phyloP scores from a whole-genome alignment of 23 red algal genomes.

The Chondrus crispus region DNA sequence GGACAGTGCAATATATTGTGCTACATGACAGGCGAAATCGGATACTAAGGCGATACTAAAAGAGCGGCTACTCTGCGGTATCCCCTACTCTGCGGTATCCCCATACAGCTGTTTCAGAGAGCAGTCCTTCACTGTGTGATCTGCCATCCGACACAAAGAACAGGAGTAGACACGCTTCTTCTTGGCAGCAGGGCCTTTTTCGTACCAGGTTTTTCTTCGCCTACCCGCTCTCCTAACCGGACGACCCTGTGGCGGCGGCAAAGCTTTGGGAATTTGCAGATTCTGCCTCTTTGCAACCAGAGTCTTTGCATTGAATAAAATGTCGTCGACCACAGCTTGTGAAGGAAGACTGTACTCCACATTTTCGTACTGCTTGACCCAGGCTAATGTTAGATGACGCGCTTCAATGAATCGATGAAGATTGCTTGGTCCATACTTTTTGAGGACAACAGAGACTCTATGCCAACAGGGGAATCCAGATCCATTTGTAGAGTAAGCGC shows the following conservation, averaged over 20 bases:
- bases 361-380: slow-evolving; percentile 21
- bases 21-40: too few species aligned
- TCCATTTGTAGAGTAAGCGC: neutral
- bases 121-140: neutral
- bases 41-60: too few species aligned
- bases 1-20: too few species aligned
- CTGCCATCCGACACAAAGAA: neutral
- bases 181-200: neutral
- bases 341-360: neutral
- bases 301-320: neutral
- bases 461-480: neutral
- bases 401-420: neutral
- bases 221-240: neutral
- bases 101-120: neutral
- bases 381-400: neutral
- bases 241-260: neutral
- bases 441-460: neutral
- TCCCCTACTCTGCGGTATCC: too few species aligned
- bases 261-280: neutral
- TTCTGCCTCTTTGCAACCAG: neutral
- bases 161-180: neutral
- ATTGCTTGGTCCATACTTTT: slow-evolving; percentile 20
- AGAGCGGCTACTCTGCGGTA: too few species aligned
- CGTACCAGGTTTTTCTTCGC: neutral
- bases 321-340: slow-evolving; percentile 14